Percentiles rank a stretch among this genome's conserved stretches.
Conservation (phyloP, 2,329 filamentous ascomycete genomes). For the Leptographium procerum region DNA sequence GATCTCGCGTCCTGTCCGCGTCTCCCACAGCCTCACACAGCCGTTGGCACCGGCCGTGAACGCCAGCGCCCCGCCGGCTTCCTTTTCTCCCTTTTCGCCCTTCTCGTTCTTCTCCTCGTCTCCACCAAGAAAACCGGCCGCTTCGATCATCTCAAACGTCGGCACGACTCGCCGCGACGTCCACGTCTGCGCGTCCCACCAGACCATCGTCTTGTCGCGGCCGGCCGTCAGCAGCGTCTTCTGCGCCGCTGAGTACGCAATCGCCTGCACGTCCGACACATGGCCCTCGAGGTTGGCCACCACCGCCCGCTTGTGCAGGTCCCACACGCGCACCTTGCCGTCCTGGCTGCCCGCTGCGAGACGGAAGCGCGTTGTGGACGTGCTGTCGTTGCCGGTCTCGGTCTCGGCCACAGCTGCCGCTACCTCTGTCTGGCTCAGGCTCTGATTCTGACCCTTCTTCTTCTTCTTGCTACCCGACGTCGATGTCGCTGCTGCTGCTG, state of each 20-base stretch:
- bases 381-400: slow-evolving; percentile 23
- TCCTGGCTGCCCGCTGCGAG: slow-evolving; percentile 90
- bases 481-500: slow-evolving; percentile 23
- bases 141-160: slow-evolving; percentile 75
- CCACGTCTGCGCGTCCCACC: slow-evolving; percentile 85
- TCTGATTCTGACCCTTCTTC: slow-evolving; percentile 31
- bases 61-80: slow-evolving; percentile 37
- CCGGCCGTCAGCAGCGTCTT: slow-evolving; percentile 72
- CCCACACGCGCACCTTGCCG: slow-evolving; percentile 84
- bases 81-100: neutral
- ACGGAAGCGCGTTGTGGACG: slow-evolving; percentile 43
- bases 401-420: slow-evolving; percentile 22
- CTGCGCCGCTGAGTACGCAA: slow-evolving; percentile 69
- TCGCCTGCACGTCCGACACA: slow-evolving; percentile 80
- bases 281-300: slow-evolving; percentile 78
- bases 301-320: slow-evolving; percentile 71
- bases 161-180: slow-evolving; percentile 70
- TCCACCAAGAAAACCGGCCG: slow-evolving; percentile 60
- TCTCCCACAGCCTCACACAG: slow-evolving; percentile 72
- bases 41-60: slow-evolving; percentile 82
- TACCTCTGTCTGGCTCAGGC: slow-evolving; percentile 12
- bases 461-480: slow-evolving; percentile 25
- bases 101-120: neutral
- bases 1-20: slow-evolving; percentile 64
- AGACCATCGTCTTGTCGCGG: slow-evolving; percentile 85